Base-by-base conservation (phyloP, 495 filamentous ascomycete species). In the Aspergillus biplanus region DNA sequence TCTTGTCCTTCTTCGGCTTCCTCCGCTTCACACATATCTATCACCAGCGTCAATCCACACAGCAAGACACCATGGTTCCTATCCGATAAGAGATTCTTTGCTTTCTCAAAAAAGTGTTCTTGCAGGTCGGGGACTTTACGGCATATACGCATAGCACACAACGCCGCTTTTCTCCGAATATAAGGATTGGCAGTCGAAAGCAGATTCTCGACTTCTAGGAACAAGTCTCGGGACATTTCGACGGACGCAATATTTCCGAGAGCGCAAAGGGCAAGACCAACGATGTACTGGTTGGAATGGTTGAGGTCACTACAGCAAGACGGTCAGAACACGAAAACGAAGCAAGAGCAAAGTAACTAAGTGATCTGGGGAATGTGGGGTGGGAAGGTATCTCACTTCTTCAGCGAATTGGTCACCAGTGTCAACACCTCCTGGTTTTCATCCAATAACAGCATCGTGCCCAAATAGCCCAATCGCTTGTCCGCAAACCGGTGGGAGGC, bases 121-220 rank as follows among this genome's bases (percentile, higher is more conserved):
- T 97, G 92, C 39, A 99, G 82, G 71, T 99, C 95, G 6, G 95
- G 95, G 47, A 98, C 96, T 75, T 99, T 99, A 66, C 93, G 88
- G 78, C 93, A 97, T 79, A 99, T 96, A 44, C 96, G 86, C 96
- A 99, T 99, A n/a, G 95, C 95, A 75, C 95, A 99, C n/a, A 99
- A 84, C 6, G 95, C 96, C 37, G 96, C 95, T 83, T 99, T 99
- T 54, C 95, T 87, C 54, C 94, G 88, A 70, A 98, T 97, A 68
- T 99, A 99, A 11, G 95, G 94, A 74, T 99, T 99, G 39, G 92
- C 89, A 33, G 92, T 96, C 12, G 92, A 92, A 59, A 97, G 79
- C 18, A 98, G 86, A 46, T 80, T 88, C 78, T 98, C 96, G 67
- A 99, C 90, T 82, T 99, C 93, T 66, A 90, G 82, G 77, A 98